A percentile compares a stretch with the other conserved stretches of the same genome.
phyloP scores from a whole-genome alignment of 805 yeast species.

The Starmerella riodocensis region DNA sequence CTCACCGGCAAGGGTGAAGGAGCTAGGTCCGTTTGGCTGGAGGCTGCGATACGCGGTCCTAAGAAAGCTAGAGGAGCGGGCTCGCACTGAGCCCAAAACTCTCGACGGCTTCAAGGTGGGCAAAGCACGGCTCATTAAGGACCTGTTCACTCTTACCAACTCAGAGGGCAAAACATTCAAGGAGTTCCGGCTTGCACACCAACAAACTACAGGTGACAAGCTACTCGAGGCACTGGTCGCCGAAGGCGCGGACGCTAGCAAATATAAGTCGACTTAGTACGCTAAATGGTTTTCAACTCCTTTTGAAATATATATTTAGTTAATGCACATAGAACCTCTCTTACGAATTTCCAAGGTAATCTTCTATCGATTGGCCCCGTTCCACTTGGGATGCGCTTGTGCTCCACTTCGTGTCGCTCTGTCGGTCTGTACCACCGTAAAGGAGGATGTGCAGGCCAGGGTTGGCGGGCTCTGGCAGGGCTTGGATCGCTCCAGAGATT shows the following conservation, averaged over 20 bases:
- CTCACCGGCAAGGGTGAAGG: constrained; percentile 78
- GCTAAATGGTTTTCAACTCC: too few relatives aligned
- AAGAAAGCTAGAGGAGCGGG: constrained; percentile 31
- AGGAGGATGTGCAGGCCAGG: too few relatives aligned
- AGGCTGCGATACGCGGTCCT: constrained; percentile 64
- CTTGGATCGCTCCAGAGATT: too few relatives aligned
- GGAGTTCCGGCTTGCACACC: constrained; percentile 36
- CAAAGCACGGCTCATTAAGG: constrained; percentile 45
- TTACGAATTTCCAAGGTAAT: too few relatives aligned
- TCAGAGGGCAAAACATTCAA: constrained; percentile 27
- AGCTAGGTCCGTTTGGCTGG: constrained; percentile 90
- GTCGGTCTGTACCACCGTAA: too few relatives aligned
- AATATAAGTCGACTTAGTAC: constrained; percentile 2
- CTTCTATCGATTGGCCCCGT: too few relatives aligned
- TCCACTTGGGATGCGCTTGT: too few relatives aligned
- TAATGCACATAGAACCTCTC: too few relatives aligned
- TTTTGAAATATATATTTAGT: too few relatives aligned
- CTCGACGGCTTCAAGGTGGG: constrained; percentile 43
- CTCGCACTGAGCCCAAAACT: constrained; percentile 31
- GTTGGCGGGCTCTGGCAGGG: too few relatives aligned
- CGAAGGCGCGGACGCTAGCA: constrained; percentile 25
- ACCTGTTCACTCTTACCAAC: constrained; percentile 10
- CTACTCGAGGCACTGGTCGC: constrained; percentile 38
- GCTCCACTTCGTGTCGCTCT: too few relatives aligned
- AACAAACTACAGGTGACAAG: constrained; percentile 35